Evolutionary conservation across 495 filamentous ascomycete genomes (phyloP), one percentile per base, ranked within the genome.

Genomic region (Penicillium steckii): DNA sequence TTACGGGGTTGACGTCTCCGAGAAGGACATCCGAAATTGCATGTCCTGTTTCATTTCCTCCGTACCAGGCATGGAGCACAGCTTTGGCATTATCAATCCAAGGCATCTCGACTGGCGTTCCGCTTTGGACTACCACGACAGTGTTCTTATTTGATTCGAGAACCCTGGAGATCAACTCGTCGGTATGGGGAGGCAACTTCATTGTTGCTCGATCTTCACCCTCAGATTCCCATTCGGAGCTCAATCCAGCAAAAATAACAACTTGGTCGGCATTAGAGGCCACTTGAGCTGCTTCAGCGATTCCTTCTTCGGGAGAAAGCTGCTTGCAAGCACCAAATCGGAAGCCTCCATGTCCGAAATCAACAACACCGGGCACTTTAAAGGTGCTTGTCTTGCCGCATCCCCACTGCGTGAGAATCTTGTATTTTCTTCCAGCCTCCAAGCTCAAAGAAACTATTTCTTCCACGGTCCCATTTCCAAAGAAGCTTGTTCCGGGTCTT

Each of bases 181-280:
- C 86, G 52, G 85, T 86, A 50, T 77, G 77, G 2, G 84, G 83
- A 4, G 88, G 89, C 8, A 93, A 73, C 50, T 85, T 80, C 87
- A 92, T 91, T 26, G 76, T 79, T 44, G 84, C 74, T 9, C 88
- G 78, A 60, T 94, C 89, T 42, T 88, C 84, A 7, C 89, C 90
- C 67, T 94, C 90, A 15, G 84, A 85, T 64, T 93, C 90, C 90
- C 90, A 93, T 61, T 95, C 90, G 18, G 77, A 81, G 60, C 87
- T 88, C 18, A 93, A 70, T 8, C 90, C 90, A 13, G 87, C 85
- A 52, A 87, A 76, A 1, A 93, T 73, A 30, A 92, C 72, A 3
- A 88, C 88, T 22, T 89, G 83, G 52, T 92, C 87, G 2, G 76
- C 79, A 17, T 73, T 71, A 40, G 67, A 72, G 3, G 86, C 87